These are phyloP conservation scores for Microdochium paspali DNA, from an alignment of 2,329 filamentous ascomycete genomes.

Conservation along the genomic window DNA sequence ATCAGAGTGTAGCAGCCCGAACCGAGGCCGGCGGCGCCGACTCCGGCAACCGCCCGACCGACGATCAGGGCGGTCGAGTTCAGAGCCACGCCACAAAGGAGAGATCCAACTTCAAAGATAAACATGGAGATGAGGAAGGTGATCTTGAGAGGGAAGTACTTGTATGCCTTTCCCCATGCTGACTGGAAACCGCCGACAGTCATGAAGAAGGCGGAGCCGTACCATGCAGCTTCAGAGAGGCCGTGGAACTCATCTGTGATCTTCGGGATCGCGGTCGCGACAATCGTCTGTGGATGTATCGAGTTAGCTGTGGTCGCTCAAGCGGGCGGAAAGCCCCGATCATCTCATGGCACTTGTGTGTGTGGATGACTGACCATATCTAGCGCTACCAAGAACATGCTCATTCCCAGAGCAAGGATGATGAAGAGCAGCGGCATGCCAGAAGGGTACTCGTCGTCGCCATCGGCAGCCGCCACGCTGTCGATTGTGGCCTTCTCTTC, in stretches of 20 bases:
- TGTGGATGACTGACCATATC: constrained; percentile 26
- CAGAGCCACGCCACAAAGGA: constrained; percentile 18
- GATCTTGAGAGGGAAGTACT: constrained; percentile 36
- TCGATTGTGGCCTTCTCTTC: not conserved
- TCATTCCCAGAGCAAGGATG: constrained; percentile 34
- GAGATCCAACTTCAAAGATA: constrained; percentile 33
- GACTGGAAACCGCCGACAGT: constrained; percentile 34
- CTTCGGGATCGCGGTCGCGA: constrained; percentile 47
- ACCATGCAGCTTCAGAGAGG: constrained; percentile 48
- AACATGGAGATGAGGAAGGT: constrained; percentile 20
- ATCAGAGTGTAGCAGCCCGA: constrained; percentile 40
- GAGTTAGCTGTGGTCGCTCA: not conserved
- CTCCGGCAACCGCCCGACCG: constrained; percentile 40
- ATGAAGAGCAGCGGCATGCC: constrained; percentile 31
- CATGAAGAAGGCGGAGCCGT: constrained; percentile 45
- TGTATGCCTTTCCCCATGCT: constrained; percentile 36
- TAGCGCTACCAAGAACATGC: constrained; percentile 38
- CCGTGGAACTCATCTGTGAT: constrained; percentile 44
- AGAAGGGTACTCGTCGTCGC: constrained; percentile 26
- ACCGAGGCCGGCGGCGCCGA: constrained; percentile 41
- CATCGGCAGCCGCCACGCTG: not conserved
- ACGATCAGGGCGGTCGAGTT: constrained; percentile 38
- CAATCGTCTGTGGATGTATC: constrained; percentile 33
- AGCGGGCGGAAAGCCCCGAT: too few relatives aligned
- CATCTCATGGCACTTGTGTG: too few relatives aligned